These are phyloP conservation scores for Magnusiomyces suaveolens DNA, from an alignment of 1,139 yeast genomes.

Conservation along the genomic window DNA sequence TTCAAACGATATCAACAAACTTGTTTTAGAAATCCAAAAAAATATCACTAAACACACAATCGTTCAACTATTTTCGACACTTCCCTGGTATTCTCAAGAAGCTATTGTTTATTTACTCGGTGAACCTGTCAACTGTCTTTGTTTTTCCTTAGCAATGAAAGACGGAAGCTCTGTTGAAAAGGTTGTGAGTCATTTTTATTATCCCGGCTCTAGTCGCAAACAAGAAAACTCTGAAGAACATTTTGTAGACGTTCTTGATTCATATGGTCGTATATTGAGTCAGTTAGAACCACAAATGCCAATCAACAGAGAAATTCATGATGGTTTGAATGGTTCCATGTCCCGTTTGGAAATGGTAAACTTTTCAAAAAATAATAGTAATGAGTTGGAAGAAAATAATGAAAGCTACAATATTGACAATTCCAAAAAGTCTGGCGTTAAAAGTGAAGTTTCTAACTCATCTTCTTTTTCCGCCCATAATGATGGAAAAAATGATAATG, in stretches of 20 bases:
- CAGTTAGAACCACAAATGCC: neutral
- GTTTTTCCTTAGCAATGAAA: neutral
- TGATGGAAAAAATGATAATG: neutral
- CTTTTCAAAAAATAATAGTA: too few species aligned
- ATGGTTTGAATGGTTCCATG: too few species aligned
- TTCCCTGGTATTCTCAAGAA: neutral
- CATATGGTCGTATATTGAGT: neutral
- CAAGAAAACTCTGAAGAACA: neutral
- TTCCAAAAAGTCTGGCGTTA: too few species aligned
- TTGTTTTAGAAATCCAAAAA: neutral
- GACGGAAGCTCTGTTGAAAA: neutral
- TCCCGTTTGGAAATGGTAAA: too few species aligned
- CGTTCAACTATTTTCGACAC: neutral
- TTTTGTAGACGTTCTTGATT: neutral
- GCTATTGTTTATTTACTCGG: neutral
- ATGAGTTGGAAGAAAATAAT: too few species aligned
- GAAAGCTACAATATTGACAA: too few species aligned
- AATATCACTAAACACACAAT: neutral
- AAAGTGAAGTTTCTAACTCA: too few species aligned
- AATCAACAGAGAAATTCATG: neutral
- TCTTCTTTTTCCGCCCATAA: neutral
- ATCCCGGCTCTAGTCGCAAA: neutral
- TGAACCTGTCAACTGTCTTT: neutral
- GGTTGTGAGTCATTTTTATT: neutral
- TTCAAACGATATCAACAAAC: neutral